Conservation (phyloP, 2,329 filamentous ascomycete species). For the Pseudocercospora cruenta region DNA sequence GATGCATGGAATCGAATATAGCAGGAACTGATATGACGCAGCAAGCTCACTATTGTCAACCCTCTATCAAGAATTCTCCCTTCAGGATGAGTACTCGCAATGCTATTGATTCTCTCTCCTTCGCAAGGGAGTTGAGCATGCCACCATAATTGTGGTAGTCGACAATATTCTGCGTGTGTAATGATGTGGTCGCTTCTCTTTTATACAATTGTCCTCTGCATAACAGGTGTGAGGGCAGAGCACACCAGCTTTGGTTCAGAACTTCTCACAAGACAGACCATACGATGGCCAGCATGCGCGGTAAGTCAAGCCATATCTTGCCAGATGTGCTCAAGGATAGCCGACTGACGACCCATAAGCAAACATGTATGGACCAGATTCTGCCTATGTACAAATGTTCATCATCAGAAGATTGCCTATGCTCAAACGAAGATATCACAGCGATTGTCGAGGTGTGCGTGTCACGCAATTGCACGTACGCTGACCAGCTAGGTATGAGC, state of each 20-base stretch:
- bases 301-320: not conserved
- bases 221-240: not conserved
- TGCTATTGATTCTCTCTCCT: not conserved
- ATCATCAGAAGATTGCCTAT: constrained; percentile 8
- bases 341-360: constrained; percentile 1
- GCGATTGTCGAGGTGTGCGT: constrained; percentile 13
- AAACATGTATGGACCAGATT: constrained; percentile 13
- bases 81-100: not conserved
- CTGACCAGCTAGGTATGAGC: constrained; percentile 11
- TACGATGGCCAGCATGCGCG: constrained; percentile 8
- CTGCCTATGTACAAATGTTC: constrained; percentile 10
- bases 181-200: not conserved
- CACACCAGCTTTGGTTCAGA: not conserved
- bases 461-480: constrained; percentile 11
- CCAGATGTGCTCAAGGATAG: not conserved
- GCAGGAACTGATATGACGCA: constrained; percentile 1
- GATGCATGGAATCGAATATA: constrained; percentile 5
- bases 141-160: not conserved
- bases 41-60: not conserved
- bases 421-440: not conserved
- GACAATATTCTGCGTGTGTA: not conserved
- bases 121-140: not conserved
- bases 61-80: not conserved
- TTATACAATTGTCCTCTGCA: not conserved
- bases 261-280: not conserved